A percentile compares a stretch with the other conserved stretches of the same genome.
These are phyloP conservation scores for Arabidopsis lyrata DNA, from an alignment of 441 rosid genomes.

Conservation along the genomic window DNA sequence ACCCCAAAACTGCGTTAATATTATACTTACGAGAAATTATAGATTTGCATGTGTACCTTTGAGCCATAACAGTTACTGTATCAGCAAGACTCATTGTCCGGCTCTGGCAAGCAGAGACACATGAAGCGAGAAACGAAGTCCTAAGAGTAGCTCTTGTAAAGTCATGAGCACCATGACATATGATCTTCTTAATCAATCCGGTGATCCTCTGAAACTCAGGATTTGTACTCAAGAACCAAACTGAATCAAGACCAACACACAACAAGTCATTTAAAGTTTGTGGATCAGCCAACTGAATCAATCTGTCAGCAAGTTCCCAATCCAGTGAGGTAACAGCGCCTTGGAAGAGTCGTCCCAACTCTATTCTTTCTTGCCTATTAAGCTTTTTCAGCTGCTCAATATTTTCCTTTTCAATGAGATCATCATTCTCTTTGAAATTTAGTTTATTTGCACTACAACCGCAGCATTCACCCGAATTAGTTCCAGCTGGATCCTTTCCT, in stretches of 20 bases:
- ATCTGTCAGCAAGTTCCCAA: slow-evolving; percentile 88
- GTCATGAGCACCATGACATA: slow-evolving; percentile 87
- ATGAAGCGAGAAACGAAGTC: slow-evolving; percentile 95
- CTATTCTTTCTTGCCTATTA: slow-evolving; percentile 76
- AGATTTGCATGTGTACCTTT: slow-evolving; percentile 57
- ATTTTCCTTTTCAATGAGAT: slow-evolving; percentile 56
- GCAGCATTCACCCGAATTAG: slow-evolving; percentile 52
- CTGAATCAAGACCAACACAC: slow-evolving; percentile 86
- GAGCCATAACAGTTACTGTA: slow-evolving; percentile 91
- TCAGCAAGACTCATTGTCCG: slow-evolving; percentile 90
- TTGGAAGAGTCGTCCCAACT: slow-evolving; percentile 80
- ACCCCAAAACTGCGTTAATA: neutral
- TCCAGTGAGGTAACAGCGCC: slow-evolving; percentile 84
- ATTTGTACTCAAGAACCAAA: slow-evolving; percentile 88
- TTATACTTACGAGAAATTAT: neutral
- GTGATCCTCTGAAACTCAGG: slow-evolving; percentile 76
- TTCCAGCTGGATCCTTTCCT: slow-evolving; percentile 54
- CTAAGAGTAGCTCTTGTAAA: slow-evolving; percentile 94
- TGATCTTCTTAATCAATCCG: slow-evolving; percentile 73
- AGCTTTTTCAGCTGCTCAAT: slow-evolving; percentile 62
- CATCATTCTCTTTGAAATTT: slow-evolving; percentile 55
- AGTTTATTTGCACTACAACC: slow-evolving; percentile 57
- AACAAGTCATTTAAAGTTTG: slow-evolving; percentile 87
- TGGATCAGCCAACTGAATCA: slow-evolving; percentile 73
- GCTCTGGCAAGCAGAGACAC: slow-evolving; percentile 96